phyloP scores from a whole-genome alignment of 2,329 filamentous ascomycete genomes.

The Plectosphaerella cucumerina region DNA sequence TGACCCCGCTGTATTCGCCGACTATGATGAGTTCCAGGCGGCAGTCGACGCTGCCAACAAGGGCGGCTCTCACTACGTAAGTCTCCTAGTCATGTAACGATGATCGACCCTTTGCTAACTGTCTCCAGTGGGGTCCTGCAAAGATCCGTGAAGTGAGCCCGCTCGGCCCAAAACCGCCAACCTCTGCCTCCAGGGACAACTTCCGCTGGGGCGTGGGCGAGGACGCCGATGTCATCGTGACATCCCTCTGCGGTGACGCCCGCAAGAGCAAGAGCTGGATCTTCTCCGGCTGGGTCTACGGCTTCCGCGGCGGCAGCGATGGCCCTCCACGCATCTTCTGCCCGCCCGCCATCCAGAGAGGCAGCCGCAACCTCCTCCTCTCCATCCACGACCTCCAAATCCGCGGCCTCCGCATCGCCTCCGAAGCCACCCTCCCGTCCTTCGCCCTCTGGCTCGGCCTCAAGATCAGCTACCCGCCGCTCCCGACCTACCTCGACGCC shows the following conservation, averaged over 20 bases:
- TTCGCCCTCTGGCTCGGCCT: constrained; percentile 33
- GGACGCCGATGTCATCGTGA: constrained; percentile 25
- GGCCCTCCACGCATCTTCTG: constrained; percentile 26
- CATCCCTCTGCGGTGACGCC: constrained; percentile 24
- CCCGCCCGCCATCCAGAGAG: constrained; percentile 29
- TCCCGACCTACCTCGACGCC: constrained; percentile 25
- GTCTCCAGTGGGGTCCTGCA: constrained; percentile 22
- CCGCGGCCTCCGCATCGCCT: constrained; percentile 23
- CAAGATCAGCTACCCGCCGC: constrained; percentile 30
- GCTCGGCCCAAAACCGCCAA: constrained; percentile 23
- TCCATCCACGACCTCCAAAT: constrained; percentile 27
- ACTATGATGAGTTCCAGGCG: constrained; percentile 67
- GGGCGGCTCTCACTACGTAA: constrained; percentile 15
- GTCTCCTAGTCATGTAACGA: not conserved
- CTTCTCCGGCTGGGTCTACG: constrained; percentile 25
- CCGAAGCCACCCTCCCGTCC: constrained; percentile 28
- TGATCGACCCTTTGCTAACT: not conserved
- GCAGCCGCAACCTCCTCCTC: constrained; percentile 24
- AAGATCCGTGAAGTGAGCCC: constrained; percentile 20
- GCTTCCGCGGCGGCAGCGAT: constrained; percentile 17
- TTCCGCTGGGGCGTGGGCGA: constrained; percentile 28
- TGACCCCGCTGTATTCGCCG: constrained; percentile 64
- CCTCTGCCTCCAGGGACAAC: constrained; percentile 16
- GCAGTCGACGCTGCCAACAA: constrained; percentile 45
- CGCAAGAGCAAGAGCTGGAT: constrained; percentile 21